Evolutionary conservation across 352 stramenopile genomes (phyloP), one percentile per base, ranked within the genome.

Genomic region (Globisporangium acanthophoron): DNA sequence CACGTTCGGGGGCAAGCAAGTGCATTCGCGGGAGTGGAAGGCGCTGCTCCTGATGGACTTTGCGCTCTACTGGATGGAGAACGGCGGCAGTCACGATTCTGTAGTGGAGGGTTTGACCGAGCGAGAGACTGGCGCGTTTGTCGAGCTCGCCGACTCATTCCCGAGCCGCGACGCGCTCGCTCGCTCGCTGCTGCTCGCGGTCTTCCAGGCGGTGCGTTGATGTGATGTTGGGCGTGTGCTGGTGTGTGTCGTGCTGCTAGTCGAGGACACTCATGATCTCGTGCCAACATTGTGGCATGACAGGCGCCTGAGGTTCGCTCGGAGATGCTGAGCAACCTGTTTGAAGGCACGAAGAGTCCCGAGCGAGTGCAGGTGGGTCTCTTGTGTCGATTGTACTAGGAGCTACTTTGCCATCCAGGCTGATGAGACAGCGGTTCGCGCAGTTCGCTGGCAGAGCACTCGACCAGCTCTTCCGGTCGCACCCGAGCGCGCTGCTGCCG

Each of bases 1-100:
- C 5, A 75, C 71, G 62, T 88, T 91, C 24, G 76, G 79, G n/a
- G 78, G 83, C 21, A 84, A 73, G 21, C 78, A 88, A 33, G 71
- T 80, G 20, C 74, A 92, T 54, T 64, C 73, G n/a, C 75, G 73
- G 0, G 69, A 88, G 58, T 94, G 81, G 81, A 94, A 94, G 65
- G 81, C 80, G 4, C 55, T 87, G 39, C 52, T 94, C 33, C 64
- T 94, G 50, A 81, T 91, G 64, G 80, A 94, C 58, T 69, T 90
- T 29, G 69, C 76, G 37, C 69, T 79, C n/a, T 78, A 68, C 40
- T 94, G 81, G 81, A 70, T 81, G 46, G 66, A 84, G 40, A 41
- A 71, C 27, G 62, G 37, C 43, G 49, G 48, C 18, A 11, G 55
- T n/a, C 9, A 44, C 1, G 20, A 29, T 16, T 15, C 15, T 2